A percentile compares a stretch with the other conserved stretches of the same genome.
phyloP scores from a whole-genome alignment of 2,329 filamentous ascomycete genomes.

The Cytospora piceae region DNA sequence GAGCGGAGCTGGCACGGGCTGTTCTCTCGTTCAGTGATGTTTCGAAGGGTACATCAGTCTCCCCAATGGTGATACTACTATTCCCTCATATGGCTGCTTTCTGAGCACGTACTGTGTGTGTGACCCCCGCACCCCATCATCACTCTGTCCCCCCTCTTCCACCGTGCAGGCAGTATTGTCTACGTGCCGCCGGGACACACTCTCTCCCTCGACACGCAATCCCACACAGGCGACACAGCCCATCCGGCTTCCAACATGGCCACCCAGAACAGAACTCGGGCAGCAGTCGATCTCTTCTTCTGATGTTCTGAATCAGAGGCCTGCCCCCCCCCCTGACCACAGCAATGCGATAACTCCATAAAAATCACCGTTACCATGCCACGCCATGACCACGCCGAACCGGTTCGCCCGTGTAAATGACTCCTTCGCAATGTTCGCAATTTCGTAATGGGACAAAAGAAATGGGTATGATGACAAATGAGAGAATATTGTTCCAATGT shows the following conservation, averaged over 20 bases:
- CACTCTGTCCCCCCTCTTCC: slow-evolving; percentile 8
- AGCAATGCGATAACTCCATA: slow-evolving; percentile 17
- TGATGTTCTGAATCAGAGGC: background rate
- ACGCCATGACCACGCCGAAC: slow-evolving; percentile 25
- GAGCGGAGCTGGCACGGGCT: background rate
- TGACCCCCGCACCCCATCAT: background rate
- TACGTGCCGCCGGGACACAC: background rate
- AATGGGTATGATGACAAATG: slow-evolving; percentile 31
- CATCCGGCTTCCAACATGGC: slow-evolving; percentile 1
- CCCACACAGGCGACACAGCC: background rate
- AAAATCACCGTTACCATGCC: slow-evolving; percentile 17
- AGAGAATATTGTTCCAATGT: slow-evolving; percentile 27
- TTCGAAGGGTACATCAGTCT: slow-evolving; percentile 16
- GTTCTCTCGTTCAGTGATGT: background rate
- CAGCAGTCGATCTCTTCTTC: background rate
- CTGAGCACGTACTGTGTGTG: background rate
- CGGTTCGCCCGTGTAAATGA: slow-evolving; percentile 29
- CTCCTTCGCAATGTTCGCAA: slow-evolving; percentile 28
- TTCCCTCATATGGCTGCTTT: slow-evolving; percentile 3
- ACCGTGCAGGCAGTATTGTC: background rate
- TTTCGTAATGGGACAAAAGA: slow-evolving; percentile 29
- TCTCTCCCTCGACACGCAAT: background rate
- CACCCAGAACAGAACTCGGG: background rate
- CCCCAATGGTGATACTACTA: slow-evolving; percentile 11
- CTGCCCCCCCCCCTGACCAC: background rate